Percentiles rank a stretch among this genome's conserved stretches.
Evolutionary conservation across 169 alveolate species (phyloP).

Genomic region (Plasmodium gonderi): DNA sequence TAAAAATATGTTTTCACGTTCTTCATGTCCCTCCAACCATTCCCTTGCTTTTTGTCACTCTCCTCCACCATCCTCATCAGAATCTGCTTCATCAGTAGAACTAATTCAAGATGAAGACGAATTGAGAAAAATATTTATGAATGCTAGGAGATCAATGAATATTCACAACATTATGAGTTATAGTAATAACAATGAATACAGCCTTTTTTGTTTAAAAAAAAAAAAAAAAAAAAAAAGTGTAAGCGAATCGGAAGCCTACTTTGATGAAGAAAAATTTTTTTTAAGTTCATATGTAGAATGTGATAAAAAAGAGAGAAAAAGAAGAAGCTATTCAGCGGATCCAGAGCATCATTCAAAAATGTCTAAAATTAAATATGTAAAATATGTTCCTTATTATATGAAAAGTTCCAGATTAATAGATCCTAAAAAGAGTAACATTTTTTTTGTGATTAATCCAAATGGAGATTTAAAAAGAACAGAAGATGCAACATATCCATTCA

Average conservation of each 20-base stretch:
- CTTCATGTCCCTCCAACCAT: neutral
- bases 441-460: slow-evolving; percentile 72
- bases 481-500: slow-evolving; percentile 72
- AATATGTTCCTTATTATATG: slow-evolving; percentile 70
- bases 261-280: slow-evolving; percentile 24
- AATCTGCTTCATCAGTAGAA: slow-evolving; percentile 55
- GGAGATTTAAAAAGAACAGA: slow-evolving; percentile 75
- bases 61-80: slow-evolving; percentile 16
- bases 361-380: slow-evolving; percentile 23
- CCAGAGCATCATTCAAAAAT: slow-evolving; percentile 14
- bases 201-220: neutral
- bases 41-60: neutral
- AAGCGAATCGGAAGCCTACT: slow-evolving; percentile 58
- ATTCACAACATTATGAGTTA: slow-evolving; percentile 59
- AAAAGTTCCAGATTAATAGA: slow-evolving; percentile 41
- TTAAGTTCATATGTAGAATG: neutral
- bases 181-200: slow-evolving; percentile 1
- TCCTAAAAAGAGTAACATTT: slow-evolving; percentile 69
- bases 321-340: slow-evolving; percentile 72
- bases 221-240: slow-evolving; percentile 60
- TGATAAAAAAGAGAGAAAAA: slow-evolving; percentile 7
- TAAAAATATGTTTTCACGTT: neutral
- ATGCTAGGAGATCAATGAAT: slow-evolving; percentile 70
- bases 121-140: slow-evolving; percentile 51
- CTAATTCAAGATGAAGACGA: slow-evolving; percentile 68